Conservation (phyloP, 352 stramenopile genomes). For the Paralagenidium karlingii region DNA sequence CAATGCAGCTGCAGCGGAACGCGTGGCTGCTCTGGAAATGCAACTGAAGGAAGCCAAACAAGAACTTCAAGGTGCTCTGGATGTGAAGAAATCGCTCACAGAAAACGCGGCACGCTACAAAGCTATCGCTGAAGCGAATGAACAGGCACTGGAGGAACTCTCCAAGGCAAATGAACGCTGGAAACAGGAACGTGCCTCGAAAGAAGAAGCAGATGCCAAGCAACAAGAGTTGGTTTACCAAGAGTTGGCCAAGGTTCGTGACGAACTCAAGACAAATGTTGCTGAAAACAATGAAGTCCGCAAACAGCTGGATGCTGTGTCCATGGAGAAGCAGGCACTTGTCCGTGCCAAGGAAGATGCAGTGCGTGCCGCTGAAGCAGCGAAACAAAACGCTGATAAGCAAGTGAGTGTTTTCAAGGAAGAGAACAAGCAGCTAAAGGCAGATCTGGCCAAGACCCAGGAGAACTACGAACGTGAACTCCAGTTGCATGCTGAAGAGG, state of each 20-base stretch:
- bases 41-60: constrained; percentile 44
- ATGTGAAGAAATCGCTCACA: constrained; percentile 42
- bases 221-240: constrained; percentile 19
- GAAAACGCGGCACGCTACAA: constrained; percentile 64
- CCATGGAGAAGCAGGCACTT: constrained; percentile 15
- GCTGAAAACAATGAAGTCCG: constrained; percentile 40
- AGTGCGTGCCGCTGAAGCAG: constrained; percentile 25
- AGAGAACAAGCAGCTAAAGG: constrained; percentile 26
- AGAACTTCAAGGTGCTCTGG: constrained; percentile 37
- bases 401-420: constrained; percentile 31
- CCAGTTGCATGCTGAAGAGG: constrained; percentile 56
- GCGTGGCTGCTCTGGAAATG: constrained; percentile 42
- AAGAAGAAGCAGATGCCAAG: constrained; percentile 27
- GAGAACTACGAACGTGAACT: constrained; percentile 81
- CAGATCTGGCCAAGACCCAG: constrained; percentile 29
- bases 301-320: constrained; percentile 48
- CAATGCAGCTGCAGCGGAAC: constrained; percentile 34
- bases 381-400: constrained; percentile 19
- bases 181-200: constrained; percentile 22
- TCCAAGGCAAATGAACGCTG: constrained; percentile 48
- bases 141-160: constrained; percentile 50
- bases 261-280: constrained; percentile 43
- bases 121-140: constrained; percentile 54
- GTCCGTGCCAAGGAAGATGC: constrained; percentile 17
- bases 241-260: constrained; percentile 31